phyloP scores from a whole-genome alignment of 768 basidiomycete genomes.

The Daedalea quercina region DNA sequence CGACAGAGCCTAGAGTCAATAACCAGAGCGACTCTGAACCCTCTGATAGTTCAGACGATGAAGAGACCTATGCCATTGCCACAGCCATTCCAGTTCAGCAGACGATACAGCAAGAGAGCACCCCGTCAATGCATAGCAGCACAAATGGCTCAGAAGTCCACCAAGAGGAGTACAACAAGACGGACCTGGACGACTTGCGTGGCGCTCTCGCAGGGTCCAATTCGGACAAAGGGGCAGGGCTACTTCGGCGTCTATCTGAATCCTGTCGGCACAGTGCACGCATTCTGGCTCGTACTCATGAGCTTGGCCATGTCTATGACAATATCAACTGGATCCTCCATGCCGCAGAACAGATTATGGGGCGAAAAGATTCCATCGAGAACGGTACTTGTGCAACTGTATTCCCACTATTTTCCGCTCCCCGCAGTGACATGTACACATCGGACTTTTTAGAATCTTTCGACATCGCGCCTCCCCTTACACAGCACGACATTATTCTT shows the following conservation, averaged over 20 bases:
- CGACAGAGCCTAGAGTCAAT: no score
- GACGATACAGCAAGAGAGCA: no score
- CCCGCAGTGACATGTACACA: conserved; percentile 16
- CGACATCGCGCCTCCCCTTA: conserved; percentile 20
- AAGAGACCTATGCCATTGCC: no score
- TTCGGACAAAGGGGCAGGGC: neutral
- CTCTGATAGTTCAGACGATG: no score
- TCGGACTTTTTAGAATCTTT: neutral
- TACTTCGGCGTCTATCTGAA: neutral
- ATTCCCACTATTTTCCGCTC: conserved; percentile 19
- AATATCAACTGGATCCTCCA: conserved; percentile 29
- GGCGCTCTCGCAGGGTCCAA: neutral
- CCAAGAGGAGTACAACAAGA: no score
- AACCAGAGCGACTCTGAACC: no score
- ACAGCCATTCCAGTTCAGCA: no score
- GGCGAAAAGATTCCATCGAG: conserved; percentile 26
- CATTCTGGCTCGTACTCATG: neutral
- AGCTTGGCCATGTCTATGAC: conserved; percentile 24
- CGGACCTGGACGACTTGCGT: neutral
- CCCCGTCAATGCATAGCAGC: no score
- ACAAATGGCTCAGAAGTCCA: no score
- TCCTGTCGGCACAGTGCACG: neutral
- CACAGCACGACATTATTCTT: conserved; percentile 22
- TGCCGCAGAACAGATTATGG: conserved; percentile 27
- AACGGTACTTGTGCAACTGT: conserved; percentile 32